phyloP scores from a whole-genome alignment of 1,139 yeast species.

The Nadsonia commutata region DNA sequence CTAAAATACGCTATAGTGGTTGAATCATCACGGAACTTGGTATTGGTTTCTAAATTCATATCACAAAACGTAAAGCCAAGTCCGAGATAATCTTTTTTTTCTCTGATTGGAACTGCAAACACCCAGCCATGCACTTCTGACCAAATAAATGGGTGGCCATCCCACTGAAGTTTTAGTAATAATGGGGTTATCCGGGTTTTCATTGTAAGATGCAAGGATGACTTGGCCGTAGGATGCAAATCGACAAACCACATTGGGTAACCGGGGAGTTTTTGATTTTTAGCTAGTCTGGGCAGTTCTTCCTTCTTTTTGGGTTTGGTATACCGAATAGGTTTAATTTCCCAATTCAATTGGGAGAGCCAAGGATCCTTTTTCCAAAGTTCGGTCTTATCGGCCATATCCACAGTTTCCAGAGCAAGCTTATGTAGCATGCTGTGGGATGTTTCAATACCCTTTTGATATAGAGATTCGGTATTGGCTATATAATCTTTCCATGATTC shows the following conservation, averaged over 20 bases:
- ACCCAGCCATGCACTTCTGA: slow-evolving; percentile 77
- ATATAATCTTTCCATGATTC: slow-evolving; percentile 60
- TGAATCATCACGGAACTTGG: slow-evolving; percentile 13
- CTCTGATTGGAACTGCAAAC: slow-evolving; percentile 38
- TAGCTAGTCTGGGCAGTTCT: slow-evolving; percentile 25
- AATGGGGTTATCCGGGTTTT: slow-evolving; percentile 67
- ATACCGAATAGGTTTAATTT: slow-evolving; percentile 43
- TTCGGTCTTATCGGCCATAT: slow-evolving; percentile 24
- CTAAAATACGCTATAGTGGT: slow-evolving; percentile 31
- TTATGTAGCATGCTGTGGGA: slow-evolving; percentile 45
- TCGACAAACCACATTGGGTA: slow-evolving; percentile 90
- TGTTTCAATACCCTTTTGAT: slow-evolving; percentile 40
- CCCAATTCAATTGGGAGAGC: slow-evolving; percentile 86
- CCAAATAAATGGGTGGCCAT: slow-evolving; percentile 72
- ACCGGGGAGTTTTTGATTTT: slow-evolving; percentile 74
- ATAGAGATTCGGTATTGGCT: slow-evolving; percentile 50
- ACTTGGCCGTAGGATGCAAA: slow-evolving; percentile 36
- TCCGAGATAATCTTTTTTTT: slow-evolving; percentile 27
- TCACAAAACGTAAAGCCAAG: slow-evolving; percentile 40
- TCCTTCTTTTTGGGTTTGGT: slow-evolving; percentile 54
- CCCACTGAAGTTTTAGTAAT: slow-evolving; percentile 71
- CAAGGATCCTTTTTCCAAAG: slow-evolving; percentile 50
- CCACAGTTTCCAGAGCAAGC: slow-evolving; percentile 48
- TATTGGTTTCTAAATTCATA: slow-evolving; percentile 21
- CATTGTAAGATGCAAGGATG: slow-evolving; percentile 44